Conservation (phyloP, 108 stramenopile species). For the Bacterosira constricta region DNA sequence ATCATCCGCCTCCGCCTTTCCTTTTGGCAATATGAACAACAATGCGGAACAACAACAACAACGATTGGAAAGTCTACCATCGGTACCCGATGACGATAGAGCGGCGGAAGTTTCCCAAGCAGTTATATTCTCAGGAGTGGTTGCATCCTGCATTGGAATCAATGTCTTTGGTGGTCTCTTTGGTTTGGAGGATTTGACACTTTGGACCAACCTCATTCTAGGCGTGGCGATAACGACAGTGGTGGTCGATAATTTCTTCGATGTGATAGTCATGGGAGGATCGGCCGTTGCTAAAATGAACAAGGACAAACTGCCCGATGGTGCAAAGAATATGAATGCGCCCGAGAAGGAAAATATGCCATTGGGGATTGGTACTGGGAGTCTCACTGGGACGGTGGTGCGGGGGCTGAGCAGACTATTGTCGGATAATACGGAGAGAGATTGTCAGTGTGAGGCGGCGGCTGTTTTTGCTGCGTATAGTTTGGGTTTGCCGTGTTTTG, state of each 20-base stretch:
- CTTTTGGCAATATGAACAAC: conserved; percentile 47
- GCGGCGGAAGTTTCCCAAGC: conserved; percentile 78
- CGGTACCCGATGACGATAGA: conserved; percentile 85
- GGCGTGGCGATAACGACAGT: conserved; percentile 58
- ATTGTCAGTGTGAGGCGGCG: conserved; percentile 92
- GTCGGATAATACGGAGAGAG: conserved; percentile 89
- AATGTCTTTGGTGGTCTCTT: conserved; percentile 65
- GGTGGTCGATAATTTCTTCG: conserved; percentile 86
- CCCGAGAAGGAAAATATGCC: conserved; percentile 76
- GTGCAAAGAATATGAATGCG: conserved; percentile 25
- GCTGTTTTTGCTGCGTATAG: conserved; percentile 87
- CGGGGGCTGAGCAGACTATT: conserved; percentile 87
- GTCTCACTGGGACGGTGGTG: conserved; percentile 69
- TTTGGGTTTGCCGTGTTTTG: conserved; percentile 94
- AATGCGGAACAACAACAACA: conserved; percentile 50
- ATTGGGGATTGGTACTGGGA: conserved; percentile 78
- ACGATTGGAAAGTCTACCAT: conserved; percentile 53
- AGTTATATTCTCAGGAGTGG: conserved; percentile 57
- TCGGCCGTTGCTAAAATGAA: conserved; percentile 54
- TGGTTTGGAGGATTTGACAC: conserved; percentile 60
- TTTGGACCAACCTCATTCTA: conserved; percentile 58
- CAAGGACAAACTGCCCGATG: conserved; percentile 57
- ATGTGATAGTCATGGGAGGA: conserved; percentile 53
- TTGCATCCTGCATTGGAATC: conserved; percentile 69
- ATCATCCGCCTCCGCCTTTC: conserved; percentile 21